A percentile compares a stretch with the other conserved stretches of the same genome.
phyloP scores from a whole-genome alignment of 2,329 filamentous ascomycete species.

The Xylariaceae sp. region DNA sequence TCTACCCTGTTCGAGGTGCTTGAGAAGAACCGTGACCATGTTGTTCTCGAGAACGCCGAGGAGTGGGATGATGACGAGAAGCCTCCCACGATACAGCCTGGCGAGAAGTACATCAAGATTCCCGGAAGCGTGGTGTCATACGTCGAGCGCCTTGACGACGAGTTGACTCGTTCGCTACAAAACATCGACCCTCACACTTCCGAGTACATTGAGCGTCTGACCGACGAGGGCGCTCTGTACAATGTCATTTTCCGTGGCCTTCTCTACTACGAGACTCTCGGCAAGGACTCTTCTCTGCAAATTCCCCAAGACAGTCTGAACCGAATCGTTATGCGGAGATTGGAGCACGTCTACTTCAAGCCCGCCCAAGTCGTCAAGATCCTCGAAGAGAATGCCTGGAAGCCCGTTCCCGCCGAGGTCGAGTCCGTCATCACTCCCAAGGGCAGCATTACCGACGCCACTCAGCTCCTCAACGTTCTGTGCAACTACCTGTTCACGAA shows the following conservation, averaged over 20 bases:
- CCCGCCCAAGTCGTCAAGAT: conserved; percentile 89
- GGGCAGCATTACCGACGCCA: conserved; percentile 60
- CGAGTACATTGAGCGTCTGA: conserved; percentile 93
- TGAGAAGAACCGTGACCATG: conserved; percentile 70
- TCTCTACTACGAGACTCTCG: conserved; percentile 80
- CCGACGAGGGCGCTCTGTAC: conserved; percentile 86
- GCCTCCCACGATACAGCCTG: conserved; percentile 65
- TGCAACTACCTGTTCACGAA: conserved; percentile 93
- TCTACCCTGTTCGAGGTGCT: conserved; percentile 70
- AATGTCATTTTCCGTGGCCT: conserved; percentile 84
- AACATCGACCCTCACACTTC: conserved; percentile 97
- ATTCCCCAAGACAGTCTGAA: conserved; percentile 83
- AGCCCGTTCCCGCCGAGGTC: conserved; percentile 61
- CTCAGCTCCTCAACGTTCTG: conserved; percentile 73
- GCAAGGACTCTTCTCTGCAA: conserved; percentile 64
- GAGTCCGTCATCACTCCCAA: conserved; percentile 80
- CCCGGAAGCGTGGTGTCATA: conserved; percentile 93
- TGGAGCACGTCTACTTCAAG: conserved; percentile 99
- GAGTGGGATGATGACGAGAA: conserved; percentile 99
- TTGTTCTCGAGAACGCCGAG: conserved; percentile 87
- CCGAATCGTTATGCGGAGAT: conserved; percentile 83
- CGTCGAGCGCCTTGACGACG: conserved; percentile 91
- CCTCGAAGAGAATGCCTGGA: conserved; percentile 92
- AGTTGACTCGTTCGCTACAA: conserved; percentile 94
- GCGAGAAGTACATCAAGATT: conserved; percentile 80